A percentile compares a stretch with the other conserved stretches of the same genome.
Evolutionary conservation across 352 stramenopile species (phyloP).

Genomic region (Pythium chondricola): DNA sequence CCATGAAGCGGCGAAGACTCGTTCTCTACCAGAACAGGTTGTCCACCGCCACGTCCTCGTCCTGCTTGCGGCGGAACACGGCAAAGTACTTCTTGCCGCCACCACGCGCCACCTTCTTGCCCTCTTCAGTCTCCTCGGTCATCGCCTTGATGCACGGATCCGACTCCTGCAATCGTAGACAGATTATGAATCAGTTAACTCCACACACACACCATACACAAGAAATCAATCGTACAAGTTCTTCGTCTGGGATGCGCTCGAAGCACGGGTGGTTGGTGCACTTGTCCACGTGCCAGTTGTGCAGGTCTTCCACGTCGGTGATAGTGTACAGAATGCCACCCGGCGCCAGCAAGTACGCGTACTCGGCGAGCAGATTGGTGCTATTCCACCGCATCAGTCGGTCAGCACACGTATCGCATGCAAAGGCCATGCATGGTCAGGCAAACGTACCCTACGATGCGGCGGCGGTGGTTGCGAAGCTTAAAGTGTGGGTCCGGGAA

Average conservation of each 20-base stretch:
- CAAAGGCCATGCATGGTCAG: neutral
- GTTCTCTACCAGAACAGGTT: slow-evolving; percentile 63
- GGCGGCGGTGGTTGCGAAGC: slow-evolving; percentile 93
- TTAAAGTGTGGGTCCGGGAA: slow-evolving; percentile 99
- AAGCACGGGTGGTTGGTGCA: slow-evolving; percentile 93
- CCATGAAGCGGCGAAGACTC: too few species aligned
- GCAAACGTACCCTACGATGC: slow-evolving; percentile 80
- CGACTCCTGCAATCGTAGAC: slow-evolving; percentile 27
- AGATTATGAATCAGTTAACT: neutral
- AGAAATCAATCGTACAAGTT: slow-evolving; percentile 44
- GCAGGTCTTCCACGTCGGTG: slow-evolving; percentile 97
- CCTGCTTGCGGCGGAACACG: slow-evolving; percentile 65
- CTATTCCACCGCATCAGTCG: too few species aligned
- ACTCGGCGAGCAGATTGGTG: slow-evolving; percentile 93
- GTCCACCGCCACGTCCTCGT: slow-evolving; percentile 51
- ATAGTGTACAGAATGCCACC: slow-evolving; percentile 96
- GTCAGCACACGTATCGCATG: too few species aligned
- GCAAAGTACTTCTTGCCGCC: slow-evolving; percentile 87
- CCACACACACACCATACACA: neutral
- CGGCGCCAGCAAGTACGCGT: slow-evolving; percentile 93
- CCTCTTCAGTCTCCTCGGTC: slow-evolving; percentile 96
- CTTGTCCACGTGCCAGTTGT: slow-evolving; percentile 97
- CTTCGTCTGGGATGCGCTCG: slow-evolving; percentile 78
- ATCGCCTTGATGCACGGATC: slow-evolving; percentile 95
- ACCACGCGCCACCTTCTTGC: slow-evolving; percentile 95